Evolutionary conservation across 192 early-diverging fungal genomes (phyloP), one percentile per base, ranked within the genome.

Genomic region (Umbelopsis sp.): DNA sequence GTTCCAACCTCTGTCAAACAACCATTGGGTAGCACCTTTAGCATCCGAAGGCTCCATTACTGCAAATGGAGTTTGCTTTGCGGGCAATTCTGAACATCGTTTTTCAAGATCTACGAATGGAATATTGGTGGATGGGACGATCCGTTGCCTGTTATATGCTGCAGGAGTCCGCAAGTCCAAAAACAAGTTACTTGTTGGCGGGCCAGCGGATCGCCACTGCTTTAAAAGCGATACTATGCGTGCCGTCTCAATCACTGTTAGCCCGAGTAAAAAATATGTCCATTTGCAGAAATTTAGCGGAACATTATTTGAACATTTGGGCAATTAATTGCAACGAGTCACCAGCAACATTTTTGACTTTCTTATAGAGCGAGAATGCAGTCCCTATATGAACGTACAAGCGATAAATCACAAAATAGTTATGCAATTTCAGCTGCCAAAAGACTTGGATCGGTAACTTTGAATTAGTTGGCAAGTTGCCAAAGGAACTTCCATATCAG

Each of bases 81-180:
- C 67, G 11, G 81, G 81, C 6, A 82, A 65, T 69, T 82, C 78
- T 3, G 68, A 74, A 44, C 66, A 69, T 46, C 76, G 67, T 18
- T 66, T 20, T 9, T 46, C n/a, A 1, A 82, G 41, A 33, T 74
- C 67, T 3, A 48, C 27, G 15, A 65, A 18, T 3, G 81, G 81
- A 27, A 82, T 82, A 44, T 80, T 78, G 23, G 76, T 75, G 18
- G 81, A 82, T 21, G 75, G 71, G 8, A 67, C 48, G n/a, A 82
- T 49, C 22, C 71, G 72, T 6, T 67, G 48, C 21, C 30, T 12
- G 18, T 45, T 44, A 25, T 73, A 77, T 3, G 66, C 68, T 41
- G 41, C n/a, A 8, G 21, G 13, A 2, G 70, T 44, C 12, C 81
- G 72, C 27, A 80, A 37, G 37, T 82, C 81, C 3, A 82, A 71